Evolutionary conservation across 805 yeast genomes (phyloP).

Genomic region (Kazachstania martiniae): DNA sequence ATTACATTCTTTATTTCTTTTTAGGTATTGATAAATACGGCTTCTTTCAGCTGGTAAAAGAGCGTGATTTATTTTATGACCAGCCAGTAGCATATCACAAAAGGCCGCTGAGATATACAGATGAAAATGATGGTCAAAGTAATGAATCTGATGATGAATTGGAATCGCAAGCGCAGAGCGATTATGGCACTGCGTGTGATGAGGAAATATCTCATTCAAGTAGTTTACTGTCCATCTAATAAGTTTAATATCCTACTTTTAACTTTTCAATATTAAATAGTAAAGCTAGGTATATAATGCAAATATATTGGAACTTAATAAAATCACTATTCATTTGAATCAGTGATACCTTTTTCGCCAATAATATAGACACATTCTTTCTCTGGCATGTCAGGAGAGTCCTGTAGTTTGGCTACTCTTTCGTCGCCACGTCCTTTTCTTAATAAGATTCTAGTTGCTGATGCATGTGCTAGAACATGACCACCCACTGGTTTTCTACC

Average conservation of each 20-base stretch:
- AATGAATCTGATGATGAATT: background rate
- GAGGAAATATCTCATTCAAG: no score
- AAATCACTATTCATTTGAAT: conserved; percentile 32
- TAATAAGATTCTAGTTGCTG: conserved; percentile 63
- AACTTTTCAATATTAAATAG: no score
- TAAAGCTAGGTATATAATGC: background rate
- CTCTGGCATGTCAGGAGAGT: conserved; percentile 76
- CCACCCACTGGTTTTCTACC: conserved; percentile 82
- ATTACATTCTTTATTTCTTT: conserved; percentile 15
- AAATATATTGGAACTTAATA: background rate
- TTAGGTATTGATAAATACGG: conserved; percentile 19
- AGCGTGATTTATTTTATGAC: conserved; percentile 11
- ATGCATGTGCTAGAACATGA: conserved; percentile 71
- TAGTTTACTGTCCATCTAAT: no score
- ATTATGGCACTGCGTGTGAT: background rate
- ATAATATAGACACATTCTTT: conserved; percentile 66
- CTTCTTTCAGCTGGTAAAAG: conserved; percentile 16
- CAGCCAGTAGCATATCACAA: conserved; percentile 9
- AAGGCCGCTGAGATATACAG: conserved; percentile 7
- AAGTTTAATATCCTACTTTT: no score
- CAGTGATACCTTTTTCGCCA: conserved; percentile 58
- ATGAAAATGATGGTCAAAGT: background rate
- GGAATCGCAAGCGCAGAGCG: background rate
- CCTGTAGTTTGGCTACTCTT: conserved; percentile 69
- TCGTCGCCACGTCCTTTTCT: conserved; percentile 74